A percentile compares a stretch with the other conserved stretches of the same genome.
phyloP scores from a whole-genome alignment of 2,329 filamentous ascomycete genomes.

The Colletotrichum sp. region DNA sequence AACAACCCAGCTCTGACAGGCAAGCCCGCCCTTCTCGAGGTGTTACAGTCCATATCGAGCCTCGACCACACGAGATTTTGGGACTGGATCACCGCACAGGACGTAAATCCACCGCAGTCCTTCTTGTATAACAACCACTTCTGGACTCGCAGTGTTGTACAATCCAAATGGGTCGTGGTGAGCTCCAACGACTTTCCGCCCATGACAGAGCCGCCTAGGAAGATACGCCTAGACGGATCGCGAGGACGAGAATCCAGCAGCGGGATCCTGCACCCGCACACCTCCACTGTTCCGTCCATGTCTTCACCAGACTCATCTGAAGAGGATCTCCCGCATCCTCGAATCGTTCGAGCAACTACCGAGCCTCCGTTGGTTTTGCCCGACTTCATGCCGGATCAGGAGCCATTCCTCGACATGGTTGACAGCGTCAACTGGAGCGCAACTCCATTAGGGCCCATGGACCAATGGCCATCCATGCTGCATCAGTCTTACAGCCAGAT shows the following conservation, averaged over 20 bases:
- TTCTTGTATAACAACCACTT: slow-evolving; percentile 34
- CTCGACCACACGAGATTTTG: slow-evolving; percentile 40
- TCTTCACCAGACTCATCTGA: not conserved
- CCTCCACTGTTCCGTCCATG: not conserved
- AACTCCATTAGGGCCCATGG: slow-evolving; percentile 52
- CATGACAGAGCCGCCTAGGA: slow-evolving; percentile 34
- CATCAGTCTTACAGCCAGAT: slow-evolving; percentile 50
- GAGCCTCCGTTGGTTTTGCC: slow-evolving; percentile 36
- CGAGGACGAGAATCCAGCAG: slow-evolving; percentile 19
- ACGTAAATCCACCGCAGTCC: slow-evolving; percentile 26
- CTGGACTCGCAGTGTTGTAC: slow-evolving; percentile 42
- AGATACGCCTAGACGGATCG: slow-evolving; percentile 31
- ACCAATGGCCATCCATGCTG: slow-evolving; percentile 50
- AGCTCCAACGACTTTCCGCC: slow-evolving; percentile 40
- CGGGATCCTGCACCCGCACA: not conserved
- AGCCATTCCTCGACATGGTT: slow-evolving; percentile 43
- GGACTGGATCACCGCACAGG: slow-evolving; percentile 39
- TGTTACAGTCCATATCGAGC: slow-evolving; percentile 32
- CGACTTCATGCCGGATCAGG: slow-evolving; percentile 38
- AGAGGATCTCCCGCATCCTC: slow-evolving; percentile 13
- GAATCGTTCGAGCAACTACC: slow-evolving; percentile 34
- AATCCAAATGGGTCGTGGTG: slow-evolving; percentile 41
- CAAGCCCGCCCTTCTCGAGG: slow-evolving; percentile 33
- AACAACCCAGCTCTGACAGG: slow-evolving; percentile 40
- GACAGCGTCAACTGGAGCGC: slow-evolving; percentile 50